phyloP scores from a whole-genome alignment of 768 basidiomycete species.

The Podaxis pistillaris region DNA sequence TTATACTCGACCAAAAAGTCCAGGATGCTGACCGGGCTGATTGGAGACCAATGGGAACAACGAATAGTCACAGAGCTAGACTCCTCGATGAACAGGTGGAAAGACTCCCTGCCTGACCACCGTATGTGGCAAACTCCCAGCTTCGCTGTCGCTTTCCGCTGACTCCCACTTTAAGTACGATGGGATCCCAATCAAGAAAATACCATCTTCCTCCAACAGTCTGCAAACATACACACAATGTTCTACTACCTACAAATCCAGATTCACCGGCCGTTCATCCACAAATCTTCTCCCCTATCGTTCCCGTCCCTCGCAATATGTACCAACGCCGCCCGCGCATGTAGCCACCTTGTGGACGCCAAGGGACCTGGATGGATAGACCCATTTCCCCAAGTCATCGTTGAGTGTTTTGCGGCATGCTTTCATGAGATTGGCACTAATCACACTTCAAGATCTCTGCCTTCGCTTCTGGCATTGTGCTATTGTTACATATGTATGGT shows the following conservation, averaged over 20 bases:
- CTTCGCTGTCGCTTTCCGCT: background rate
- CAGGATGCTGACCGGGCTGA: conserved; percentile 33
- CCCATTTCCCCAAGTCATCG: conserved; percentile 30
- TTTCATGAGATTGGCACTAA: background rate
- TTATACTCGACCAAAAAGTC: conserved; percentile 46
- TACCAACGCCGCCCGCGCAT: conserved; percentile 70
- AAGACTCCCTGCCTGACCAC: conserved; percentile 56
- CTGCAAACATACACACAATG: conserved; percentile 43
- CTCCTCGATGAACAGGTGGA: conserved; percentile 60
- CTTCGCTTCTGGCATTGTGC: conserved; percentile 43
- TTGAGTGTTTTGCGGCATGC: conserved; percentile 16
- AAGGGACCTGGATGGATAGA: conserved; percentile 34
- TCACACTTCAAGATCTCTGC: conserved; percentile 26
- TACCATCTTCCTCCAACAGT: conserved; percentile 45
- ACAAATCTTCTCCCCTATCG: conserved; percentile 36
- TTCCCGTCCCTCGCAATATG: conserved; percentile 67
- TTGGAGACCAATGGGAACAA: conserved; percentile 58
- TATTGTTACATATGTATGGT: conserved; percentile 58
- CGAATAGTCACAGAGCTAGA: conserved; percentile 60
- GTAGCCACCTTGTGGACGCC: conserved; percentile 64
- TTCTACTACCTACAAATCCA: conserved; percentile 59
- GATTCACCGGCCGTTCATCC: conserved; percentile 69
- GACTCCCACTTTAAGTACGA: conserved; percentile 24
- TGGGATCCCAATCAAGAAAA: conserved; percentile 38
- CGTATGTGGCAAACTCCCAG: conserved; percentile 30